Base-by-base conservation (phyloP, 768 basidiomycete genomes). In the Paxillus ammoniavirescens region DNA sequence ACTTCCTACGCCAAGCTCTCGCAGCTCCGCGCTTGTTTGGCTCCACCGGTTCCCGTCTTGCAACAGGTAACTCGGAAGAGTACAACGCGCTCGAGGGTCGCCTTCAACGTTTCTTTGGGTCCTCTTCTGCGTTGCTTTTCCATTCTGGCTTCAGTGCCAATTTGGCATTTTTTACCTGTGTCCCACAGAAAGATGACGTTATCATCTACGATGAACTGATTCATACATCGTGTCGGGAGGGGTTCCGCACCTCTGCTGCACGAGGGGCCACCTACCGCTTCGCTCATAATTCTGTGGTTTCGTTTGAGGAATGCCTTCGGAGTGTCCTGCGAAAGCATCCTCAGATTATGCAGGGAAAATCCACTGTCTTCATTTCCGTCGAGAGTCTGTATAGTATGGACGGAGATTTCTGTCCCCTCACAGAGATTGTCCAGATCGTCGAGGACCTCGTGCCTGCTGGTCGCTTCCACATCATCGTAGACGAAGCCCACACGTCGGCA, bases 321-420 rank as follows among this genome's bases (percentile, higher is more conserved):
- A 12, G 9, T 10, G 42, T 60, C 10, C 60, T 75, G 12, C 58
- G 67, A 28, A 52, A 64, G 15, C 56, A 61, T 15, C 59, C 59
- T 4, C 54, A 53, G 33, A 58, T 71, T 30, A 51, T 38, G 30
- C 53, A 37, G 1, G 73, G 72, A 0, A 60, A 64, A 28, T 54
- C 54, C 42, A 72, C 59, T 35, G 61, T 83, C 6, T 83, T 81
- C 59, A 58, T 85, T n/a, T 72, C 77, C 0, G 67, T 83, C 9
- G 83, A 84, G 67, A 73, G 73, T 9, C 64, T 83, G 14, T 84
- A 85, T 63, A 81, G 79, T 55, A 84, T 84, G 82, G 82, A 84
- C 42, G 83, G 83, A 5, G 78, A 81, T 56, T 71, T 82, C 33
- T 71, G 73, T 3, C 82, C 80, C 3, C 61, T 85, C 8, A 53